Percentiles rank a stretch among this genome's conserved stretches.
phyloP scores from a whole-genome alignment of 179 eudicot genomes.

The Drosera spatulata region DNA sequence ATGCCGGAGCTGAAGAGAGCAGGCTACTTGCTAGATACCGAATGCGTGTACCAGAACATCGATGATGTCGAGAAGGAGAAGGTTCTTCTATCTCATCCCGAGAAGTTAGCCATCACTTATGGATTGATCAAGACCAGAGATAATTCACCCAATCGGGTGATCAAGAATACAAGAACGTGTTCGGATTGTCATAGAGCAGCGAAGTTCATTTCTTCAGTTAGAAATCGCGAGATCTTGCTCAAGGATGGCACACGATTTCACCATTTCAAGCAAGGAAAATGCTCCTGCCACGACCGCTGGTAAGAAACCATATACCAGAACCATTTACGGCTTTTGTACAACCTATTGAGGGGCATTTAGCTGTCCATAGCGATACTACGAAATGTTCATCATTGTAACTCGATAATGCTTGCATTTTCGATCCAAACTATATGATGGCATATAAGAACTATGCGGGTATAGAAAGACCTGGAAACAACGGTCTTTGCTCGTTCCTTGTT shows the following conservation, averaged over 20 bases:
- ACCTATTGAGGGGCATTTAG: too few relatives aligned
- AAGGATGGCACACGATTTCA: constrained; percentile 59
- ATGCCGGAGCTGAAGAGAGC: constrained; percentile 33
- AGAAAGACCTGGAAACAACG: too few relatives aligned
- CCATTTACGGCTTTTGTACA: too few relatives aligned
- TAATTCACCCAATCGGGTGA: constrained; percentile 34
- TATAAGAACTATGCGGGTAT: too few relatives aligned
- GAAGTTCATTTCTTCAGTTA: constrained; percentile 34
- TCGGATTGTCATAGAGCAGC: constrained; percentile 48
- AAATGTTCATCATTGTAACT: too few relatives aligned
- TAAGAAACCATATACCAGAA: constrained; percentile 3
- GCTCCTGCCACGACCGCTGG: constrained; percentile 60
- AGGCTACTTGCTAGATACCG: constrained; percentile 44
- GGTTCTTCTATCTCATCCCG: constrained; percentile 41
- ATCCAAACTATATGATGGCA: too few relatives aligned
- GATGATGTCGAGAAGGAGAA: constrained; percentile 41
- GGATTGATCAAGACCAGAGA: constrained; percentile 38
- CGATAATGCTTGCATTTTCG: too few relatives aligned
- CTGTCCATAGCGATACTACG: too few relatives aligned
- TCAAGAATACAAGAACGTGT: constrained; percentile 56
- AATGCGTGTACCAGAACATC: constrained; percentile 33
- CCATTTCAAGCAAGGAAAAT: constrained; percentile 46
- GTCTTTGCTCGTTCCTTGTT: too few relatives aligned
- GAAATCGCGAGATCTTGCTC: constrained; percentile 31
- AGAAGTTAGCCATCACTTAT: constrained; percentile 53